Conservation (phyloP, 495 filamentous ascomycete species). For the Aspergillus hancockii region DNA sequence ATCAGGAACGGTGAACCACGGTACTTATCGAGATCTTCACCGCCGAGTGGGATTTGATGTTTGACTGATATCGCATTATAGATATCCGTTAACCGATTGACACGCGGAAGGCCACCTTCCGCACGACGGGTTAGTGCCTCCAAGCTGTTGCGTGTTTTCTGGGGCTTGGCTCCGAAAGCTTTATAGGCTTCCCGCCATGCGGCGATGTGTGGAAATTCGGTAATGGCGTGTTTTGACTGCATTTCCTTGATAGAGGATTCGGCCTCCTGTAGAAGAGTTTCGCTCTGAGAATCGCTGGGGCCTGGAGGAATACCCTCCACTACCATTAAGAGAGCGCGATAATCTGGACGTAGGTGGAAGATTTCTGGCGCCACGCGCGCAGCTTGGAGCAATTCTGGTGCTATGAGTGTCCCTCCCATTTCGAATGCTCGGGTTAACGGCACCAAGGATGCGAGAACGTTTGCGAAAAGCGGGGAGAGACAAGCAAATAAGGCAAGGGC, state of each 20-base stretch:
- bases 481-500: too few relatives aligned
- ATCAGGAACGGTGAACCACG: slow-evolving; percentile 29
- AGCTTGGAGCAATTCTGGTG: slow-evolving; percentile 16
- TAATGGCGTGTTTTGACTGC: slow-evolving; percentile 6
- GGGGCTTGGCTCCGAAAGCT: slow-evolving; percentile 24
- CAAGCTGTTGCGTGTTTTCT: slow-evolving; percentile 30
- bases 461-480: too few relatives aligned
- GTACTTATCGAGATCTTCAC: slow-evolving; percentile 38
- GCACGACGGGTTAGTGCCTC: slow-evolving; percentile 34
- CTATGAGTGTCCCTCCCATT: slow-evolving; percentile 4
- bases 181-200: slow-evolving; percentile 29
- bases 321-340: slow-evolving; percentile 26
- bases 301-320: slow-evolving; percentile 25
- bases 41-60: slow-evolving; percentile 34
- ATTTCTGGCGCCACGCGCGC: slow-evolving; percentile 21
- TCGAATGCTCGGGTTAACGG: too few relatives aligned
- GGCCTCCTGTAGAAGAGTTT: background rate
- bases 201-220: slow-evolving; percentile 27
- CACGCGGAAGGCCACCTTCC: slow-evolving; percentile 28
- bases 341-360: slow-evolving; percentile 25
- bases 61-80: slow-evolving; percentile 40
- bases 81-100: slow-evolving; percentile 38
- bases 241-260: background rate
- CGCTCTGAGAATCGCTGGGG: slow-evolving; percentile 19
- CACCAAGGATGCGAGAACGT: too few relatives aligned